A percentile compares a stretch with the other conserved stretches of the same genome.
Conservation (phyloP, 495 filamentous ascomycete genomes). For the Beverwykella pulmonaria region DNA sequence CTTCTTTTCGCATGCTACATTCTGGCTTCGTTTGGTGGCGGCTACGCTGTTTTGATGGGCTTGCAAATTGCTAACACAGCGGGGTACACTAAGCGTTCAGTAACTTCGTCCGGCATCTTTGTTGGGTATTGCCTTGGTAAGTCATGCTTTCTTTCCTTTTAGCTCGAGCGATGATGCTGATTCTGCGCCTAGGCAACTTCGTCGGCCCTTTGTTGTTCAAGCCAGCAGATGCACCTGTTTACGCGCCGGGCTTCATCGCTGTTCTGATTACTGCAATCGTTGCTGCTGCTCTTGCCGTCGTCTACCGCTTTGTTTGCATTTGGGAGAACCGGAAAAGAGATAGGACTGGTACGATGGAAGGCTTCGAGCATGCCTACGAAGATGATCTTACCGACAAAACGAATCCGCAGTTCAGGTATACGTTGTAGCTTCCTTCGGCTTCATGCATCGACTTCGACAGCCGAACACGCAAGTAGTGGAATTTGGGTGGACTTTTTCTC, state of each 20-base stretch:
- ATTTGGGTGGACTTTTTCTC: too few species aligned
- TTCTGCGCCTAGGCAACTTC: conserved; percentile 29
- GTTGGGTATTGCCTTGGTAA: conserved; percentile 51
- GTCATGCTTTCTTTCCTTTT: neutral
- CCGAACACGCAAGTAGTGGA: too few species aligned
- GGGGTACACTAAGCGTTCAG: conserved; percentile 50
- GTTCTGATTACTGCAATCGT: conserved; percentile 47
- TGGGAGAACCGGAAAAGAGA: conserved; percentile 45
- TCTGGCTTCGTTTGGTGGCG: conserved; percentile 40
- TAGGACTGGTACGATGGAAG: conserved; percentile 40
- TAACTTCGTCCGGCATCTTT: conserved; percentile 47
- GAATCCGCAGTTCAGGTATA: conserved; percentile 52
- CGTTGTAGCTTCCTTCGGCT: conserved; percentile 7
- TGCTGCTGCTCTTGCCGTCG: conserved; percentile 41
- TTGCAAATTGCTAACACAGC: conserved; percentile 53
- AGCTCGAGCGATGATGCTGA: neutral
- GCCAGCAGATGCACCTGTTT: conserved; percentile 41
- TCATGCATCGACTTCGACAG: neutral
- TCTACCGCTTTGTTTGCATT: conserved; percentile 46
- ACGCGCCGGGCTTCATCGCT: conserved; percentile 48
- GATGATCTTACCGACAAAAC: conserved; percentile 51
- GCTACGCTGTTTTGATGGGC: conserved; percentile 48
- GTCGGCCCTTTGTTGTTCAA: conserved; percentile 49
- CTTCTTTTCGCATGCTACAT: conserved; percentile 52
- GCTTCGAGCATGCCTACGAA: conserved; percentile 50